These are phyloP conservation scores for Microascus cirrosus DNA, from an alignment of 2,329 filamentous ascomycete species.

Conservation along the genomic window DNA sequence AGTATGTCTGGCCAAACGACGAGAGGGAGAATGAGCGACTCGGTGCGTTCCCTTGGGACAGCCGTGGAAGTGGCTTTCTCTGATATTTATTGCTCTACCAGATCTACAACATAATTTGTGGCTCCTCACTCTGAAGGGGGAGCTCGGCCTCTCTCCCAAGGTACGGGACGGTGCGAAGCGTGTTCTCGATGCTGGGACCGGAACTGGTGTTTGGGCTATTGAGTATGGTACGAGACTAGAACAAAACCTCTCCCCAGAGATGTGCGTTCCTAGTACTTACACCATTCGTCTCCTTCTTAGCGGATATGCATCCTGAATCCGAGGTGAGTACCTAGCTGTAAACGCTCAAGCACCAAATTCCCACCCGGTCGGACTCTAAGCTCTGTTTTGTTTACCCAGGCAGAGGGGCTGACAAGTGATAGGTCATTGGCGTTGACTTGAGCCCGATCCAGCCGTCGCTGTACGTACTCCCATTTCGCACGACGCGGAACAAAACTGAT, in stretches of 20 bases:
- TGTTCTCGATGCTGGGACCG: slow-evolving; percentile 19
- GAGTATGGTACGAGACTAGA: slow-evolving; percentile 11
- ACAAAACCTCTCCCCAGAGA: background rate
- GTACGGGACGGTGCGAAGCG: slow-evolving; percentile 9
- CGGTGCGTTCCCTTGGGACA: background rate
- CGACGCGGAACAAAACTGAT: background rate
- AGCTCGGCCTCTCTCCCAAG: slow-evolving; percentile 11
- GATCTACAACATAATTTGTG: slow-evolving; percentile 10
- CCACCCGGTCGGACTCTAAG: background rate
- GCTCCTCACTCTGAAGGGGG: slow-evolving; percentile 13
- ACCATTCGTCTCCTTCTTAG: background rate
- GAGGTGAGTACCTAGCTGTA: slow-evolving; percentile 11
- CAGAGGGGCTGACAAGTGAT: background rate
- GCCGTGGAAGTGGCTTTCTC: background rate
- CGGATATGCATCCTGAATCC: slow-evolving; percentile 15
- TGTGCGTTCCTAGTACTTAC: background rate
- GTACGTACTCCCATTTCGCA: slow-evolving; percentile 10
- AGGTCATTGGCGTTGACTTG: slow-evolving; percentile 23
- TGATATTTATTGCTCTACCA: background rate
- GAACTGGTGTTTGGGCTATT: slow-evolving; percentile 20
- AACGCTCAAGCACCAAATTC: no score
- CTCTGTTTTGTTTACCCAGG: background rate
- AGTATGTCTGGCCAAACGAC: slow-evolving; percentile 10
- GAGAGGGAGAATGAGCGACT: slow-evolving; percentile 9
- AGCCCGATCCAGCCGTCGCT: slow-evolving; percentile 27